Conservation (phyloP, 2,329 filamentous ascomycete species). For the Delphinella strobiligena region DNA sequence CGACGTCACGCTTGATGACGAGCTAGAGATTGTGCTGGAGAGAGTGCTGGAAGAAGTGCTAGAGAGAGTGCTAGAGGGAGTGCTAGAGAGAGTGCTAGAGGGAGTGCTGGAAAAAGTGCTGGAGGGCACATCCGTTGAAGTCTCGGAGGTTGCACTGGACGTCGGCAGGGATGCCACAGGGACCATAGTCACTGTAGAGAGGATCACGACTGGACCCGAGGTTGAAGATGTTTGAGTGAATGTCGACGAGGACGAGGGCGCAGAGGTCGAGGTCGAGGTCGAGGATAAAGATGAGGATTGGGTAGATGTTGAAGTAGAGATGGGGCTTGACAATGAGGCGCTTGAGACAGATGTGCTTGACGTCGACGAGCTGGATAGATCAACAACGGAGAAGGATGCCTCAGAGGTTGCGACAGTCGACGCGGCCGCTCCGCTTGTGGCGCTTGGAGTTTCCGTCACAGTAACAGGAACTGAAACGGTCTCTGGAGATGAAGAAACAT, state of each 20-base stretch:
- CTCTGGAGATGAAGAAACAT: neutral
- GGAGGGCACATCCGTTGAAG: no score
- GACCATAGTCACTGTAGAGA: neutral
- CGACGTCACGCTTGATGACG: neutral
- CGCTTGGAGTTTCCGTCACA: constrained; percentile 5
- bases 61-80: no score
- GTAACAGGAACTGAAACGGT: constrained; percentile 2
- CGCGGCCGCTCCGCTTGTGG: constrained; percentile 5
- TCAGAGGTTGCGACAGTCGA: constrained; percentile 1
- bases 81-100: no score
- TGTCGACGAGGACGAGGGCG: neutral
- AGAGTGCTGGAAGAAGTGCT: no score
- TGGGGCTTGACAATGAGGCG: neutral
- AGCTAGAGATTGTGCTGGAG: no score
- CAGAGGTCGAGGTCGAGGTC: neutral
- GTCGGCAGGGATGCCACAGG: neutral
- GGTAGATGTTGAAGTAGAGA: neutral
- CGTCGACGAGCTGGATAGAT: no score
- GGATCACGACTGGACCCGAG: neutral
- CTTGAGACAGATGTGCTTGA: neutral
- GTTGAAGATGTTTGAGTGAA: neutral
- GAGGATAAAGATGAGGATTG: neutral
- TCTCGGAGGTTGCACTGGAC: neutral
- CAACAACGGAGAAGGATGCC: no score
- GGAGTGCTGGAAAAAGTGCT: no score